Conservation (phyloP, 1,284 basidiomycete species). For the Trichosporon ovoides region DNA sequence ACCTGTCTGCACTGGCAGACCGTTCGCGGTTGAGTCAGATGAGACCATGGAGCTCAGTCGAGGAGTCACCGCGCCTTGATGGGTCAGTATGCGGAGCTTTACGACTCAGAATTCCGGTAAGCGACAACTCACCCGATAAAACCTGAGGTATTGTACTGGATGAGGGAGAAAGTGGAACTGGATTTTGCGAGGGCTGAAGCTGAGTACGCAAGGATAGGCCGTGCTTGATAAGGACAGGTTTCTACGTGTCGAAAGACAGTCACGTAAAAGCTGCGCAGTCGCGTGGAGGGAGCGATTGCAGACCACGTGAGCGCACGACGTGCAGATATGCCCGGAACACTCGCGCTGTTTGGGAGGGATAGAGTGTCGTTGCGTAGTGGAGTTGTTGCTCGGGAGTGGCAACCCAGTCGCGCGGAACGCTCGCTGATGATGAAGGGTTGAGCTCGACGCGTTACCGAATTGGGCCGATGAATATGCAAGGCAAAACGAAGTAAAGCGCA, state of each 20-base stretch:
- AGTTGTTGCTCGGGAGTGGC: no score
- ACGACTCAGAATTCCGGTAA: no score
- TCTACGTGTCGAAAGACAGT: not conserved
- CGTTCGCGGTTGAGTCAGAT: conserved; percentile 3
- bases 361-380: no score
- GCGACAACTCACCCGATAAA: no score
- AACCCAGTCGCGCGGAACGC: not conserved
- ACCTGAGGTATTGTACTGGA: no score
- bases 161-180: no score
- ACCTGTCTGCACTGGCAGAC: not conserved
- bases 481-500: not conserved
- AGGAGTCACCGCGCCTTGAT: not conserved
- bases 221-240: no score
- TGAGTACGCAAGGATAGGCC: no score
- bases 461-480: not conserved
- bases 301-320: no score
- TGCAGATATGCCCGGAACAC: no score
- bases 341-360: no score
- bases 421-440: not conserved
- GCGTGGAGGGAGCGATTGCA: not conserved
- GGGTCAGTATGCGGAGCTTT: not conserved
- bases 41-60: conserved; percentile 11
- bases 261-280: not conserved
- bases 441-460: not conserved
- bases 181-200: no score